Evolutionary conservation across 345 rosid species (phyloP), one percentile per base, ranked within the genome.

Genomic region (Rubroshorea leprosula): DNA sequence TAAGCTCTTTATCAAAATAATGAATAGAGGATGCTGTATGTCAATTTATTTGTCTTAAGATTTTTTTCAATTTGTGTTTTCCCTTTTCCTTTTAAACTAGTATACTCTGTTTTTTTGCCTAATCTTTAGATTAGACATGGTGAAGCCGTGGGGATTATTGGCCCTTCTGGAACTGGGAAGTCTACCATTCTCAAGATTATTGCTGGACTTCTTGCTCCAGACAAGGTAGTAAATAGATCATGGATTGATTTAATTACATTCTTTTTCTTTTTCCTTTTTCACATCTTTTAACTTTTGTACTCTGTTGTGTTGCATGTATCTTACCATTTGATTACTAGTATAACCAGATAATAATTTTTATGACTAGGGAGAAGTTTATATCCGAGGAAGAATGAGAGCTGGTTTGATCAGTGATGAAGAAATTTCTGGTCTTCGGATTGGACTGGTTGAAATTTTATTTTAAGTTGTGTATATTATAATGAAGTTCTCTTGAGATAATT

Each of bases 161-260:
- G 99, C 41, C 94, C 97, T 72, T 93, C 99, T 52, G 99, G 99
- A 55, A 93, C 97, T 49, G 99, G 99, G 57, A 93, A 93, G 73
- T 93, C 97, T 41, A 93, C 99, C 0, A 71, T 89, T 79, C 76
- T 93, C 60, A 93, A 86, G 83, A 85, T 93, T 65, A 83, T 93
- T 24, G 94, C 97, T 23, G 99, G 99, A 63, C 99, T 93, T 77
- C 97, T 93, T 75, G 89, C 96, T 59, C 99, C 97, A 25, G 99
- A 93, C 80, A 76, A 83, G 91, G 99, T 83, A 48, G 49, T 41
- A 25, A 54, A 17, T 71, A 64, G 39, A 46, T 53, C 57, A 1
- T 53, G 3, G 15, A 17, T 16, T 23, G 26, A 2, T 51, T 4
- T 27, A 27, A 27, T 27, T 8, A 27, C 8, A 27, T 8, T 3